Conservation (phyloP, 176 grass and related monocot genomes). For the Canna indica region DNA sequence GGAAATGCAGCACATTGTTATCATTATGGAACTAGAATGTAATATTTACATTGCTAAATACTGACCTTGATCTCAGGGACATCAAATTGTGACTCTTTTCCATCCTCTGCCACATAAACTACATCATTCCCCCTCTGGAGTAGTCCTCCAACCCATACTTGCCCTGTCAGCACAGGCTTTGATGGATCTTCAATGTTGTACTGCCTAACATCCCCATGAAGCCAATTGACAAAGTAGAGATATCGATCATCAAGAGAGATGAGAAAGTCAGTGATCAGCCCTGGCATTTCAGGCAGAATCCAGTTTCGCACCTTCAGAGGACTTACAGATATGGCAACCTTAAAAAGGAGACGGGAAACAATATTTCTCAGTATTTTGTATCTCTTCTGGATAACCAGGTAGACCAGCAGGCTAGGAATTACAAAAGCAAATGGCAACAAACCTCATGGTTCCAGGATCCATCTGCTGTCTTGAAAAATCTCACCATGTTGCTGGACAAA, state of each 20-base stretch:
- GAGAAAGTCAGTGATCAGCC: slow-evolving; percentile 90
- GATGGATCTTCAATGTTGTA: slow-evolving; percentile 85
- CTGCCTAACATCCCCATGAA: slow-evolving; percentile 94
- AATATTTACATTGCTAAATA: not conserved
- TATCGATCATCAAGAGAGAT: slow-evolving; percentile 79
- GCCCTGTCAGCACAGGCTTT: slow-evolving; percentile 71
- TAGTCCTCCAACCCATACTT: slow-evolving; percentile 84
- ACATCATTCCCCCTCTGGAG: slow-evolving; percentile 76
- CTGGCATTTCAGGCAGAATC: slow-evolving; percentile 91
- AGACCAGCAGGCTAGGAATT: not conserved
- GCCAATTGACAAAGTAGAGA: slow-evolving; percentile 90
- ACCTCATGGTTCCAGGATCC: slow-evolving; percentile 91
- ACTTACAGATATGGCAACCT: slow-evolving; percentile 65
- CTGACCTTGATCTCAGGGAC: slow-evolving; percentile 68
- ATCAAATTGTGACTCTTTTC: slow-evolving; percentile 59
- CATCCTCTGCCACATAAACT: slow-evolving; percentile 53
- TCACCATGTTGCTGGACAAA: slow-evolving; percentile 82
- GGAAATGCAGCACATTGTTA: not conserved
- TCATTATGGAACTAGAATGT: slow-evolving; percentile 1
- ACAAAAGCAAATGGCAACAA: slow-evolving; percentile 16
- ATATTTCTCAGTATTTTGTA: not conserved
- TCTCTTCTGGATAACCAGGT: not conserved
- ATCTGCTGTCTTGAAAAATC: slow-evolving; percentile 75
- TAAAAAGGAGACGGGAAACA: not conserved
- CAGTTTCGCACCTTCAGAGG: slow-evolving; percentile 77